These are phyloP conservation scores for Lactarius quietus DNA, from an alignment of 768 basidiomycete genomes.

Conservation along the genomic window DNA sequence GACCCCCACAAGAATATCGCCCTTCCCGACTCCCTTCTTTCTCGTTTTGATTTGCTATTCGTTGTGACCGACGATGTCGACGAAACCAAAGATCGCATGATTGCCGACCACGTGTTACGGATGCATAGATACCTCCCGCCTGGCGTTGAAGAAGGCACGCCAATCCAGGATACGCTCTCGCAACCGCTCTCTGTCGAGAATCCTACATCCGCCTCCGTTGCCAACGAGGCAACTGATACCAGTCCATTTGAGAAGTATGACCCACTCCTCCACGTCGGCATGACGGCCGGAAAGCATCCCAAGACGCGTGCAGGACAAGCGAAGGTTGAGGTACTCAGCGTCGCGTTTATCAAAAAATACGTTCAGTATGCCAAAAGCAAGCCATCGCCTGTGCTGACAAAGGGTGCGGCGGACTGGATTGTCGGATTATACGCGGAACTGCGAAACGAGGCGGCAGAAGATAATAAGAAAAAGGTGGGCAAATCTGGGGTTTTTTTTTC, in stretches of 20 bases:
- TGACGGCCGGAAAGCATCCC: conserved; percentile 42
- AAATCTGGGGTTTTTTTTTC: neutral
- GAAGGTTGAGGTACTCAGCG: conserved; percentile 84
- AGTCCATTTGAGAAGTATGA: conserved; percentile 96
- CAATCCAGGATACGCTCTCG: conserved; percentile 78
- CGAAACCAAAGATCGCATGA: conserved; percentile 86
- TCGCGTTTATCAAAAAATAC: conserved; percentile 96
- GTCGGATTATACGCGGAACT: conserved; percentile 88
- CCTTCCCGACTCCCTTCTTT: conserved; percentile 93
- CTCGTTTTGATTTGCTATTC: conserved; percentile 97
- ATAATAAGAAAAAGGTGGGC: conserved; percentile 78
- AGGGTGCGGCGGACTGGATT: conserved; percentile 92
- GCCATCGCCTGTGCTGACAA: conserved; percentile 78
- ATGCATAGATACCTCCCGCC: conserved; percentile 97
- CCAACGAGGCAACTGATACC: conserved; percentile 56
- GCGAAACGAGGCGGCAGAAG: conserved; percentile 88
- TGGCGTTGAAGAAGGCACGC: conserved; percentile 95
- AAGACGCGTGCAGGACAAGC: conserved; percentile 49
- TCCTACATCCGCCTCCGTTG: conserved; percentile 46
- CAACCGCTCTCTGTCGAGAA: conserved; percentile 89
- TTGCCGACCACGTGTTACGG: conserved; percentile 96
- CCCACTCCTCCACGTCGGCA: conserved; percentile 87
- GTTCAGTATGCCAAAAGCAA: conserved; percentile 96
- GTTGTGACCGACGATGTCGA: conserved; percentile 98
- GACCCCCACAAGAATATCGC: conserved; percentile 99